Evolutionary conservation across 345 rosid species (phyloP).

Genomic region (Geranium brycei): DNA sequence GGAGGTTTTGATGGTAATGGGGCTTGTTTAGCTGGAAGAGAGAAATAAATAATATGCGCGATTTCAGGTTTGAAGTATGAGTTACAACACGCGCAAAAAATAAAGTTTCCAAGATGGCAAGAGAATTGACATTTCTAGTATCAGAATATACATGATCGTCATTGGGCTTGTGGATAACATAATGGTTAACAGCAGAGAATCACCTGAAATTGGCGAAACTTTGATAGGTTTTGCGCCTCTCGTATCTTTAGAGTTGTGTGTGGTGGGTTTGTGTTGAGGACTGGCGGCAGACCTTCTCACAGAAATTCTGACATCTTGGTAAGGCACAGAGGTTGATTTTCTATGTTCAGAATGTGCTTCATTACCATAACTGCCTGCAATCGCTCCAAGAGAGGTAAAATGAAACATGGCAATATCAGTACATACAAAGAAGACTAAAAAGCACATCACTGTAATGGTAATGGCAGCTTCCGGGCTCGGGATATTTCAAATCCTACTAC

Average conservation of each 20-base stretch:
- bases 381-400: neutral
- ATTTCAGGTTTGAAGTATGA: neutral
- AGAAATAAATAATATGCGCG: no score
- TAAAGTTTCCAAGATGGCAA: no score
- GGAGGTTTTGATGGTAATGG: slow-evolving; percentile 14
- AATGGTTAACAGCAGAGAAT: neutral
- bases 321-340: neutral
- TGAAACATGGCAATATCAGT: neutral
- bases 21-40: slow-evolving; percentile 26
- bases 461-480: neutral
- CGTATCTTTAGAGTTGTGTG: slow-evolving; percentile 10
- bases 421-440: no score
- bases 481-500: no score
- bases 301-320: neutral
- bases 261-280: slow-evolving; percentile 7
- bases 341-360: neutral
- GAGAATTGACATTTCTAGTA: no score
- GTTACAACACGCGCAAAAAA: neutral
- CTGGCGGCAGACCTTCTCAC: neutral
- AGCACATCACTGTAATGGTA: no score
- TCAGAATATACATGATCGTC: no score
- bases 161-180: no score
- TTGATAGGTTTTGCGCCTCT: slow-evolving; percentile 15
- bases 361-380: neutral
- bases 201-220: slow-evolving; percentile 29